Evolutionary conservation across 116 monocot species (phyloP).

Genomic region (Trichopus zeylanicus): DNA sequence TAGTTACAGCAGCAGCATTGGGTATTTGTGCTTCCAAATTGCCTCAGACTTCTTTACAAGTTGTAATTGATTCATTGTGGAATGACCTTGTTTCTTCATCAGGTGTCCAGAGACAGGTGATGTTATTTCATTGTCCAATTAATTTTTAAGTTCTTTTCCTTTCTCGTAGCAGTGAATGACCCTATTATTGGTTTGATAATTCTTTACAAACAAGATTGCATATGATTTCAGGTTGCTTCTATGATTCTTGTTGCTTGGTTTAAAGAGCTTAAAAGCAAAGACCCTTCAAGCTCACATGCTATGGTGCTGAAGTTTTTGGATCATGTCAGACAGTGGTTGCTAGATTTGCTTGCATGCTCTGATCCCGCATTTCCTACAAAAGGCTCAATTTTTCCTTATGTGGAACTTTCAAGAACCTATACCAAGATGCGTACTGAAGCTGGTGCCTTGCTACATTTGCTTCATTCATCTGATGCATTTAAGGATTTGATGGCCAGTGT

Average conservation of each 20-base stretch:
- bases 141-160: not conserved
- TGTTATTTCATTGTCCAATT: not conserved
- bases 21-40: constrained; percentile 76
- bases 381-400: constrained; percentile 72
- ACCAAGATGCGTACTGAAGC: constrained; percentile 89
- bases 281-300: constrained; percentile 10
- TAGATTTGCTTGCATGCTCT: constrained; percentile 69
- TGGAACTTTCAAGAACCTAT: constrained; percentile 91
- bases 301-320: constrained; percentile 20
- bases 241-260: constrained; percentile 90
- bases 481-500: constrained; percentile 24
- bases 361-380: constrained; percentile 95
- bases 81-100: constrained; percentile 55
- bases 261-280: constrained; percentile 52
- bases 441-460: constrained; percentile 25
- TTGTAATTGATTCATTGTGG: constrained; percentile 60
- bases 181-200: not conserved
- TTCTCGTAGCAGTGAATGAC: not conserved
- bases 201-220: not conserved
- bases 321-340: constrained; percentile 49
- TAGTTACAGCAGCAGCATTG: constrained; percentile 66
- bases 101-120: constrained; percentile 90
- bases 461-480: constrained; percentile 31
- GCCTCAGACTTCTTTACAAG: constrained; percentile 37
- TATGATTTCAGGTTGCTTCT: constrained; percentile 59